These are phyloP conservation scores for Hortiboletus campestris DNA, from an alignment of 768 basidiomycete genomes.

Conservation along the genomic window DNA sequence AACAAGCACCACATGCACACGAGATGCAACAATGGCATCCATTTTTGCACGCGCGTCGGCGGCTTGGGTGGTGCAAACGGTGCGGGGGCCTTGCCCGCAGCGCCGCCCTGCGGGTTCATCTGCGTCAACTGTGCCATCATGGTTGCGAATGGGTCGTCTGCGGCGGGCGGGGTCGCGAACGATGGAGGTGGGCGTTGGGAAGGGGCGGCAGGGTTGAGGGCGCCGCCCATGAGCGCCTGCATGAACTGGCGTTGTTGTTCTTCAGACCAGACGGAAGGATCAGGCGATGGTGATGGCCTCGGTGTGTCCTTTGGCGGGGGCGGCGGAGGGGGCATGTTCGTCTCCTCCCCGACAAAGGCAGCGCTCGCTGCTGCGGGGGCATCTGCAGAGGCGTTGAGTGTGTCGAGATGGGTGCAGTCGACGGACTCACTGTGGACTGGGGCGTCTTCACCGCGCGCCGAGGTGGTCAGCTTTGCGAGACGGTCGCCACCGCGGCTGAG, in stretches of 20 bases:
- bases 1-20: slow-evolving; percentile 62
- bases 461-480: slow-evolving; percentile 75
- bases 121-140: slow-evolving; percentile 35
- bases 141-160: slow-evolving; percentile 47
- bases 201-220: slow-evolving; percentile 32
- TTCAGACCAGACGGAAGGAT: slow-evolving; percentile 61
- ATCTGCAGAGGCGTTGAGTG: slow-evolving; percentile 3
- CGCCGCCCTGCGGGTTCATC: slow-evolving; percentile 24
- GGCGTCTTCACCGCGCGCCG: slow-evolving; percentile 68
- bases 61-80: slow-evolving; percentile 25
- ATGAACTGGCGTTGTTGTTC: slow-evolving; percentile 71
- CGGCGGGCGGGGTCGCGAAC: slow-evolving; percentile 5
- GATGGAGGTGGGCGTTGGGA: slow-evolving; percentile 1
- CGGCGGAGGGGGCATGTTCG: slow-evolving; percentile 28
- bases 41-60: slow-evolving; percentile 52
- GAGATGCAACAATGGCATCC: slow-evolving; percentile 66
- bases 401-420: no score
- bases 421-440: slow-evolving; percentile 46
- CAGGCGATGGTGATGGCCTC: slow-evolving; percentile 33
- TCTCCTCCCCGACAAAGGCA: slow-evolving; percentile 39
- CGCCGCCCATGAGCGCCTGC: slow-evolving; percentile 54
- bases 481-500: slow-evolving; percentile 69
- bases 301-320: slow-evolving; percentile 23
- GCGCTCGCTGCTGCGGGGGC: slow-evolving; percentile 15
- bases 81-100: slow-evolving; percentile 29